These are phyloP conservation scores for Ganoderma leucocontextum DNA, from an alignment of 1,284 basidiomycete species.

Conservation along the genomic window DNA sequence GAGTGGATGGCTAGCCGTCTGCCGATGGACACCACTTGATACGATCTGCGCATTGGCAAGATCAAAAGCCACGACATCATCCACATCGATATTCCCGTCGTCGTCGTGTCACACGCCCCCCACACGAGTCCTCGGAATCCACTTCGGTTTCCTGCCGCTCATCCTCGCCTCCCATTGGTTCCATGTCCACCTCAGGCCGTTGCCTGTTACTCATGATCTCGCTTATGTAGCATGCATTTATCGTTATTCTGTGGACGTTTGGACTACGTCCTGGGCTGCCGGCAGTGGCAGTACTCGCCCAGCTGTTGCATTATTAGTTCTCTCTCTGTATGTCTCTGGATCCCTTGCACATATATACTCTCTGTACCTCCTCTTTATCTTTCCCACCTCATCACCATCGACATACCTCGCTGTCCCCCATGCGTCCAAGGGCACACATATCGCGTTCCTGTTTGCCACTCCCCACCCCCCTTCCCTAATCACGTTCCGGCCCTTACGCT, in stretches of 20 bases:
- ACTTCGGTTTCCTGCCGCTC: neutral
- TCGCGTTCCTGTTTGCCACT: neutral
- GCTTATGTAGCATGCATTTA: slow-evolving; percentile 36
- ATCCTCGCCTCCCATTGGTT: neutral
- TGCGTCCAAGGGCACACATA: neutral
- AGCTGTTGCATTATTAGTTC: slow-evolving; percentile 35
- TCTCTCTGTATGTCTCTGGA: neutral
- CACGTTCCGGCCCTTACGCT: neutral
- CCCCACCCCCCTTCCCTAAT: neutral
- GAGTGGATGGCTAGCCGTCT: neutral
- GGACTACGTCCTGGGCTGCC: slow-evolving; percentile 22
- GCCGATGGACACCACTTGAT: neutral
- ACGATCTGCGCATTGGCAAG: neutral
- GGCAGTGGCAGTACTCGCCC: slow-evolving; percentile 10
- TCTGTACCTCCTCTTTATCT: slow-evolving; percentile 1
- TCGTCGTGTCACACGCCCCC: neutral
- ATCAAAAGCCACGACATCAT: neutral
- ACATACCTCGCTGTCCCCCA: neutral
- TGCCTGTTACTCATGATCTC: slow-evolving; percentile 20
- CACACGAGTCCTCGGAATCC: neutral
- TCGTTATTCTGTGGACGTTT: slow-evolving; percentile 21
- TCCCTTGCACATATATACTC: slow-evolving; percentile 17
- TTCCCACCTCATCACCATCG: neutral
- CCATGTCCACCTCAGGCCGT: neutral
- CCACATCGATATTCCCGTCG: too few species aligned